These are phyloP conservation scores for Elsinoe ampelina DNA, from an alignment of 2,329 filamentous ascomycete genomes.

Conservation along the genomic window DNA sequence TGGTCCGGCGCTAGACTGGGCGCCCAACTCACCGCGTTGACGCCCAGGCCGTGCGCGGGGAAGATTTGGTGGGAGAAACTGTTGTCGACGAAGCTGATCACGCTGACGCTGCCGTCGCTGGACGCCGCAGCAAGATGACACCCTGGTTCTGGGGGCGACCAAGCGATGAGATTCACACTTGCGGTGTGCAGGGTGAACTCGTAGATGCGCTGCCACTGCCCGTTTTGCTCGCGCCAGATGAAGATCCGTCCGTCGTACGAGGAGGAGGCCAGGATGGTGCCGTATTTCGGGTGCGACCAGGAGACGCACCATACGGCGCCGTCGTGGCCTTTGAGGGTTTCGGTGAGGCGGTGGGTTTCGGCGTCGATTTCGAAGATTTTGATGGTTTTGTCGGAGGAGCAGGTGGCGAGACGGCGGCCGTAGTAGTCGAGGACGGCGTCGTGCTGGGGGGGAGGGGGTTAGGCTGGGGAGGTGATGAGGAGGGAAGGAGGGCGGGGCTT, in stretches of 20 bases:
- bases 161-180: conserved; percentile 91
- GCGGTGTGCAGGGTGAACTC: conserved; percentile 91
- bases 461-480: conserved; percentile 1
- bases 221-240: conserved; percentile 83
- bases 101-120: conserved; percentile 84
- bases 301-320: conserved; percentile 96
- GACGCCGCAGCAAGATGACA: conserved; percentile 92
- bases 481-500: conserved; percentile 38
- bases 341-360: conserved; percentile 77
- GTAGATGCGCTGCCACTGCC: conserved; percentile 65
- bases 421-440: conserved; percentile 99
- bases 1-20: conserved; percentile 76
- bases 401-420: conserved; percentile 88
- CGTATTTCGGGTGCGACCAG: conserved; percentile 98
- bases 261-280: conserved; percentile 90
- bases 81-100: conserved; percentile 96
- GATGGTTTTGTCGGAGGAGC: conserved; percentile 95
- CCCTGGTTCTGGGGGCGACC: conserved; percentile 94
- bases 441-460: conserved; percentile 51
- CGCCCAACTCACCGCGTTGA: conserved; percentile 94
- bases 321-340: conserved; percentile 95
- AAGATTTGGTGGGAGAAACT: conserved; percentile 85
- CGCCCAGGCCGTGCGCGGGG: conserved; percentile 82
- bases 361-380: conserved; percentile 99
- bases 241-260: conserved; percentile 97